Base-by-base conservation (phyloP, 1,284 basidiomycete genomes). In the Volvariella surrecta region DNA sequence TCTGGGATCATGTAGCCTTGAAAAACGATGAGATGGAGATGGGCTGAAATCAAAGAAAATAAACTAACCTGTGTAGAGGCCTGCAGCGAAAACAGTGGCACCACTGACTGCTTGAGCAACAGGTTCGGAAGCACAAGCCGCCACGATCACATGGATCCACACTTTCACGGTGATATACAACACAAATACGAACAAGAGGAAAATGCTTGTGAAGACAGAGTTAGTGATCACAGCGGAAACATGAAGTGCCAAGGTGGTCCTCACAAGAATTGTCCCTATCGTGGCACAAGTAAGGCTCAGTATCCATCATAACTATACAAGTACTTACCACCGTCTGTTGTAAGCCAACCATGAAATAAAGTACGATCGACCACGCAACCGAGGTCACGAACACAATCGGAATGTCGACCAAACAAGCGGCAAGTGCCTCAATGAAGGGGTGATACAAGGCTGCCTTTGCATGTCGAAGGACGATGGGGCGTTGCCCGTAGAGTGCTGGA, bases 371-470 rank as follows among this genome's bases (percentile, higher is more conserved):
- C 56, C 80, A 83, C 10, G 74, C 46, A 22, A 70, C 42, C 18
- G 71, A 56, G 6, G 70, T 79, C 21, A 68, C 32, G 47, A 81
- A 60, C 1, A 78, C 72, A 50, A 86, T 76, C 1, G 84, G 83
- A 19, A 83, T 58, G 53, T 87, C 83, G 19, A 86, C 81, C 31
- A 89, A 57, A 0, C 81, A 83, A 40, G 83, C 66, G 10, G 85
- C 83, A 28, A 85, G 56, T 1, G 78, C 70, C 50, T 82, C 79
- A 19, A 80, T 63, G 56, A 79, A 80, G 0, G 79, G 80, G 47
- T 81, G 79, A 50, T 83, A 82, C 53, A 82, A 66, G 2, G 76
- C 79, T 0, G 72, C 71, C 40, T 71, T 71, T 45, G 70, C 59
- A 45, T 81, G 79, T 32, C 76, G 73, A 16, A 71, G 66, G 3